Evolutionary conservation across 495 filamentous ascomycete genomes (phyloP), one percentile per base, ranked within the genome.

Genomic region (Talaromyces liani): DNA sequence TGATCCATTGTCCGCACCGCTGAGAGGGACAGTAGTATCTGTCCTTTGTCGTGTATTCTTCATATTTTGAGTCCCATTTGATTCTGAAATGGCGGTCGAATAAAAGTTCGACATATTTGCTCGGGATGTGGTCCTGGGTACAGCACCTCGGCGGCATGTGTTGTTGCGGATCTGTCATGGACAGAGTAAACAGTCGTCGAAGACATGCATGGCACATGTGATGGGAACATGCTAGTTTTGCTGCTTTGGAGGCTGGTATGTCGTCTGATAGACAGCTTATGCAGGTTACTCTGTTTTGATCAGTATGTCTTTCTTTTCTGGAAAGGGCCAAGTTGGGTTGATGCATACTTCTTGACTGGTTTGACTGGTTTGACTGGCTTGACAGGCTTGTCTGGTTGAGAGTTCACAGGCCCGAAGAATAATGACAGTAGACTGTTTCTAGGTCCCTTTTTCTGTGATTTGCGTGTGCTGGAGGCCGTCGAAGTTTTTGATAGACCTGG

Each of bases 101-200:
- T 62, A 93, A 74, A 31, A 79, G 79, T 24, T 90, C 87, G n/a
- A 92, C 91, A 66, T 89, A 82, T 65, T 86, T 85, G 18, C 90
- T 73, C 1, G 91, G 85, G 64, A 95, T 92, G 66, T 84, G 82
- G 39, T 90, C 84, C 22, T 80, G 61, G 3, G 83, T 88, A 72
- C 91, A 95, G 68, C 91, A 95, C 66, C 76, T 82, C 0, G 91
- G 91, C 8, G 91, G 89, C 89, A 93, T 93, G 68, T 88, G 85
- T 36, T 88, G 85, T 36, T 84, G 81, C 1, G 90, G 88, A 70
- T 93, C 88, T 39, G 80, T 87, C 63, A 91, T 75, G 20, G 90
- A 92, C 41, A 88, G 76, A 24, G 76, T 84, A 72, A 94, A 95
- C 65, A 85, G 81, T 20, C 86, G 83, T 68, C 83, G 84, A 24